Conservation (phyloP, 2,329 filamentous ascomycete species). For the Penicillium decumbens region DNA sequence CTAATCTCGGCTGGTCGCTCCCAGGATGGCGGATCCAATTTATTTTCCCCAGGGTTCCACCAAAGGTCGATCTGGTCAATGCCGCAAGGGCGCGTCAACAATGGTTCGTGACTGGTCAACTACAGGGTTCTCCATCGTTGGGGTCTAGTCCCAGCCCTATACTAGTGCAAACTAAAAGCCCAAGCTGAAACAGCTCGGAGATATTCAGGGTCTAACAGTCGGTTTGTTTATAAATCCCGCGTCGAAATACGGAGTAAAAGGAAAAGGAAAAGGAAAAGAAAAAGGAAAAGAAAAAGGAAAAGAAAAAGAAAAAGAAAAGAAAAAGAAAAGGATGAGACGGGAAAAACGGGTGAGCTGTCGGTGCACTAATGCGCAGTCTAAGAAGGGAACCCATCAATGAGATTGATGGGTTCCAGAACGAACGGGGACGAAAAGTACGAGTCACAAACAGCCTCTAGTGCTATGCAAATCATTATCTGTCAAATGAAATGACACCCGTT, state of each 20-base stretch:
- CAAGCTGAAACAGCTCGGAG: slow-evolving; percentile 7
- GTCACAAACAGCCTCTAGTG: background rate
- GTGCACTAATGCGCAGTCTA: background rate
- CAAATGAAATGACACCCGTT: background rate
- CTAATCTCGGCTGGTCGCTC: background rate
- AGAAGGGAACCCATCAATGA: background rate
- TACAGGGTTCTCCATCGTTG: background rate
- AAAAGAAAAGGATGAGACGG: background rate
- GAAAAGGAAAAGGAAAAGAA: too few species aligned
- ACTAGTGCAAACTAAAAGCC: slow-evolving; percentile 9
- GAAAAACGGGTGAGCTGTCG: slow-evolving; percentile 3
- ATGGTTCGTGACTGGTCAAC: slow-evolving; percentile 1
- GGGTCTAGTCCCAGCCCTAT: slow-evolving; percentile 1
- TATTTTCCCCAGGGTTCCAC: background rate
- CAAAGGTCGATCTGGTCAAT: background rate
- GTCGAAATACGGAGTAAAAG: background rate
- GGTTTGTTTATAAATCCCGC: background rate
- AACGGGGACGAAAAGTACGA: background rate
- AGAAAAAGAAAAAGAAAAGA: background rate
- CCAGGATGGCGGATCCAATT: background rate
- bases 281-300: background rate
- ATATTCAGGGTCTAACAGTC: slow-evolving; percentile 1
- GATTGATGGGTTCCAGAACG: background rate
- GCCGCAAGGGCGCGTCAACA: background rate
- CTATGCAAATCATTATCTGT: background rate